Evolutionary conservation across 495 filamentous ascomycete genomes (phyloP).

Genomic region (Aspergillus avenaceus): DNA sequence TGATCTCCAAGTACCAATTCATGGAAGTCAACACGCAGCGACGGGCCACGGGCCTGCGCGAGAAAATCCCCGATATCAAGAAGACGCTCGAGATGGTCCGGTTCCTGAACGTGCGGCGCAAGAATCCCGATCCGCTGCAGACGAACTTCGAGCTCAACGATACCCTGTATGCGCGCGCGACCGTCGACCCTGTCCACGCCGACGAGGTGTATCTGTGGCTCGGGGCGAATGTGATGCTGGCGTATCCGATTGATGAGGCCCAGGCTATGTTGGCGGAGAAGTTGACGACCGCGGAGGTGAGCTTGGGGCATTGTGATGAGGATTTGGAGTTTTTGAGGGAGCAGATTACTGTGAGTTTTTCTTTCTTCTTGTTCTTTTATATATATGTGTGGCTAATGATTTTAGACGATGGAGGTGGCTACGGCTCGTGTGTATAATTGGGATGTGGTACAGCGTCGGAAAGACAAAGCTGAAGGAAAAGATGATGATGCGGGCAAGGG

Average conservation of each 20-base stretch:
- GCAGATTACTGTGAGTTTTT: slow-evolving; percentile 74
- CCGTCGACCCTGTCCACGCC: slow-evolving; percentile 72
- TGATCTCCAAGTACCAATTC: slow-evolving; percentile 99
- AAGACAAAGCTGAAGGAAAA: slow-evolving; percentile 72
- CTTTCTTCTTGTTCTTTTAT: neutral
- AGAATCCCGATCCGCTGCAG: slow-evolving; percentile 48
- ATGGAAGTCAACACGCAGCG: slow-evolving; percentile 93
- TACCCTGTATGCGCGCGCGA: slow-evolving; percentile 86
- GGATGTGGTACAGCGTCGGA: slow-evolving; percentile 90
- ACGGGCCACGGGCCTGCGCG: slow-evolving; percentile 75
- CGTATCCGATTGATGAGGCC: slow-evolving; percentile 87
- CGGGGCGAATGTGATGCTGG: slow-evolving; percentile 95
- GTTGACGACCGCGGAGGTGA: slow-evolving; percentile 71
- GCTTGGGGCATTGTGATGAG: slow-evolving; percentile 82
- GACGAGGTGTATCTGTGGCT: slow-evolving; percentile 98
- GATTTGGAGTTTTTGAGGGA: slow-evolving; percentile 94
- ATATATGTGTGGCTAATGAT: slow-evolving; percentile 9
- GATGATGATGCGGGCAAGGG: slow-evolving; percentile 16
- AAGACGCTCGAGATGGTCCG: slow-evolving; percentile 94
- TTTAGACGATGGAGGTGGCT: slow-evolving; percentile 90
- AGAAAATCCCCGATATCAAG: slow-evolving; percentile 95
- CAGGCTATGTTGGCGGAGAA: slow-evolving; percentile 74
- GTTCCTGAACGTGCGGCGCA: slow-evolving; percentile 61
- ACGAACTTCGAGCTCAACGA: slow-evolving; percentile 96
- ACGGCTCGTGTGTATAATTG: slow-evolving; percentile 98